phyloP scores from a whole-genome alignment of 2,329 filamentous ascomycete genomes.

The Grosmannia huntii region DNA sequence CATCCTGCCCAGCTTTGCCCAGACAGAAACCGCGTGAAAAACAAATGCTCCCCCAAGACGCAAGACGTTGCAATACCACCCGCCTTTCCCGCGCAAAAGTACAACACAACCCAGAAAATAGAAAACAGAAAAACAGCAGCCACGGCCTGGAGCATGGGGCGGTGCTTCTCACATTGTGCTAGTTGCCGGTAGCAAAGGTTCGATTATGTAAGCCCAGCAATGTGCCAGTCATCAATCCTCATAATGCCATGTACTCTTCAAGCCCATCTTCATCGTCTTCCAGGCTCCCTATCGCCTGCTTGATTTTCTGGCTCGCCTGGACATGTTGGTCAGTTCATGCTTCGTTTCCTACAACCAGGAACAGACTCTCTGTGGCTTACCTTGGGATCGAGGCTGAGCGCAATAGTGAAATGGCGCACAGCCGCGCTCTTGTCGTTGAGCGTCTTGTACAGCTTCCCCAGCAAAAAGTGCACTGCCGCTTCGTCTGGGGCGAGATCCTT shows the following conservation, averaged over 20 bases:
- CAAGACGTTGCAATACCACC: not conserved
- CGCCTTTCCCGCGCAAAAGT: not conserved
- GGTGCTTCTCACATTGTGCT: too few species aligned
- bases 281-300: conserved; percentile 88
- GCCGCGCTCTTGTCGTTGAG: conserved; percentile 63
- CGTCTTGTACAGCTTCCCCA: conserved; percentile 70
- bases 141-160: not conserved
- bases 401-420: conserved; percentile 90
- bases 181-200: not conserved
- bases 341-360: not conserved
- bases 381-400: conserved; percentile 92
- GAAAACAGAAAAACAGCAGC: not conserved
- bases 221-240: not conserved
- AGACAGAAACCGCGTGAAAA: not conserved
- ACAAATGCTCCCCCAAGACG: not conserved
- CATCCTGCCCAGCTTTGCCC: not conserved
- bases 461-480: conserved; percentile 87
- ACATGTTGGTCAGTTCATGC: conserved; percentile 13
- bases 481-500: conserved; percentile 90
- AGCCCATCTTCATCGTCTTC: conserved; percentile 68
- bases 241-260: conserved; percentile 44
- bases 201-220: not conserved
- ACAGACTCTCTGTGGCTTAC: conserved; percentile 33
- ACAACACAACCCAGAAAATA: not conserved
- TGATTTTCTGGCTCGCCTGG: conserved; percentile 85